Conservation (phyloP, 2,329 filamentous ascomycete genomes). For the Ciborinia camelliae region DNA sequence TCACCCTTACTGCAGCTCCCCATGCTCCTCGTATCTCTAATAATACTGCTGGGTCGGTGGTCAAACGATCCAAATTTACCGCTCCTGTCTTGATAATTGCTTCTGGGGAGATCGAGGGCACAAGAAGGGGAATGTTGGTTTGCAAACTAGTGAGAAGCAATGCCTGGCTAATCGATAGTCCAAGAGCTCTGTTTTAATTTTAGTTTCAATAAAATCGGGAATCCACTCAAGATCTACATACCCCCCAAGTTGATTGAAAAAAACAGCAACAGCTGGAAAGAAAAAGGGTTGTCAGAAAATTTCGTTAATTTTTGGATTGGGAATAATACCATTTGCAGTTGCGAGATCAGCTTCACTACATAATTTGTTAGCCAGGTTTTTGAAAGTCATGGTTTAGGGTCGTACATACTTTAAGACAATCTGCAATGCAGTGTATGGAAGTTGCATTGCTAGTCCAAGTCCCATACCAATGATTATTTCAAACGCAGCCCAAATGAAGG, state of each 20-base stretch:
- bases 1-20: not conserved
- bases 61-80: not conserved
- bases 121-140: not conserved
- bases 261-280: not conserved
- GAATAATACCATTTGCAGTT: not conserved
- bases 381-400: not conserved
- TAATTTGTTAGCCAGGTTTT: not conserved
- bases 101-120: not conserved
- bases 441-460: conserved; percentile 44
- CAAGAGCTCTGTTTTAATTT: not conserved
- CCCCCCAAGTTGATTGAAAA: conserved; percentile 1
- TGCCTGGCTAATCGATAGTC: not conserved
- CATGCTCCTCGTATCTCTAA: not conserved
- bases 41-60: not conserved
- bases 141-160: conserved; percentile 14
- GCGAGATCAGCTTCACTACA: not conserved
- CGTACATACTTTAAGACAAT: conserved; percentile 40
- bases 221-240: not conserved
- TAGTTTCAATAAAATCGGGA: not conserved
- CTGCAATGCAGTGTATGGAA: conserved; percentile 48
- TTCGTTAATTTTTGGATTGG: not conserved
- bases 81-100: not conserved
- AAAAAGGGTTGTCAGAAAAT: not conserved
- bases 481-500: conserved; percentile 48
- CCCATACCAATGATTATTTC: conserved; percentile 47